Conservation (phyloP, 345 rosid species). For the Eucalyptus pauciflora region DNA sequence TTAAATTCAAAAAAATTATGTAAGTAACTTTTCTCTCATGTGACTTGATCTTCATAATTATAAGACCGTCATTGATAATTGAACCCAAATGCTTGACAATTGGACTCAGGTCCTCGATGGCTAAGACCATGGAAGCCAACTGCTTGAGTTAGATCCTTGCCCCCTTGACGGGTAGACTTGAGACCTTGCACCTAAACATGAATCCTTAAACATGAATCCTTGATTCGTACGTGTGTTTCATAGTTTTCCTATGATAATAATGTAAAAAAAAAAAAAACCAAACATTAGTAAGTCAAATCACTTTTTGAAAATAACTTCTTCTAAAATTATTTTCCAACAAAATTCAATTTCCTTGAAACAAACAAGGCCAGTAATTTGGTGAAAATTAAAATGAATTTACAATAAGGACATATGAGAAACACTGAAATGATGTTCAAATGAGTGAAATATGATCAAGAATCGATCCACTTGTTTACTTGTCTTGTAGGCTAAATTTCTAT, state of each 20-base stretch:
- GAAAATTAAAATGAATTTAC: too few relatives aligned
- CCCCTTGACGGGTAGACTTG: rapidly evolving
- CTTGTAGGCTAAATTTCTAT: background rate
- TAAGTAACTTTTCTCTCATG: too few relatives aligned
- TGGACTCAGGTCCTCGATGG: background rate
- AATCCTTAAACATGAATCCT: too few relatives aligned
- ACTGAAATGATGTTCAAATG: too few relatives aligned
- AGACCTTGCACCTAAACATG: background rate
- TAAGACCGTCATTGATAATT: too few relatives aligned
- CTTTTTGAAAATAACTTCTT: too few relatives aligned
- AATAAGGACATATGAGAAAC: background rate
- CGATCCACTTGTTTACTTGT: background rate
- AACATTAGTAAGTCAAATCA: too few relatives aligned
- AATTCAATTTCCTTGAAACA: background rate
- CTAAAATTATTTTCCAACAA: background rate
- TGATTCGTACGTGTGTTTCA: rapidly evolving
- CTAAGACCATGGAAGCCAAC: background rate
- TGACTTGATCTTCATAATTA: background rate
- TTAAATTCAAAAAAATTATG: too few relatives aligned
- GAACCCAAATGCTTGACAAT: too few relatives aligned
- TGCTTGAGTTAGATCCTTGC: background rate
- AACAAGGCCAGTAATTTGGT: background rate
- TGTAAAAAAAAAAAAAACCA: too few relatives aligned
- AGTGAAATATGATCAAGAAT: background rate
- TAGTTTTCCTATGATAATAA: background rate